Conservation (phyloP, 1,139 yeast genomes). For the Pichia sp. region DNA sequence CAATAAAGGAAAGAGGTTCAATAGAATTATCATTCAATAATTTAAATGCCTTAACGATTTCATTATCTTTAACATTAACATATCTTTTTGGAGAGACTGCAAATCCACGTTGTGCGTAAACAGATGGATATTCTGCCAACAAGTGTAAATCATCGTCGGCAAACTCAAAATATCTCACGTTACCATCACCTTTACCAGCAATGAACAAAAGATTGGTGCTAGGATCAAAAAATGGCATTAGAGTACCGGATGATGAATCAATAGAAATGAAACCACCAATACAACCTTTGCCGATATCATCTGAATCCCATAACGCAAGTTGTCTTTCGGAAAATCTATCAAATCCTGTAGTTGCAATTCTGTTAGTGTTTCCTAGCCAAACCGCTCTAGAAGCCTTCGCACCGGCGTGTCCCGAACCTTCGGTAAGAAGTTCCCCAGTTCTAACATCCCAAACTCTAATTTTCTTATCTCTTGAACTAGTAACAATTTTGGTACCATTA, state of each 20-base stretch:
- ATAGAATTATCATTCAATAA: slow-evolving; percentile 73
- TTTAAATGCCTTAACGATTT: slow-evolving; percentile 72
- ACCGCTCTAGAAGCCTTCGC: slow-evolving; percentile 83
- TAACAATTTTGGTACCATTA: slow-evolving; percentile 79
- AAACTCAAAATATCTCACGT: slow-evolving; percentile 85
- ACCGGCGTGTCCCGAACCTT: slow-evolving; percentile 87
- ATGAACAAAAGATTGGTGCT: slow-evolving; percentile 72
- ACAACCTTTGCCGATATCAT: slow-evolving; percentile 68
- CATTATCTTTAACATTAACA: slow-evolving; percentile 76
- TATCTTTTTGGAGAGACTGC: slow-evolving; percentile 80
- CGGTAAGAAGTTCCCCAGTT: slow-evolving; percentile 61
- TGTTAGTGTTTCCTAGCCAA: slow-evolving; percentile 84
- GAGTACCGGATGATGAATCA: slow-evolving; percentile 88
- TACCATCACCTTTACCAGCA: slow-evolving; percentile 98
- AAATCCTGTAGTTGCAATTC: slow-evolving; percentile 93
- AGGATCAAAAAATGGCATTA: slow-evolving; percentile 84
- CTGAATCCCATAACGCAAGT: slow-evolving; percentile 85
- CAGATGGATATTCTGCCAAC: slow-evolving; percentile 78
- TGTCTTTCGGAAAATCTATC: slow-evolving; percentile 91
- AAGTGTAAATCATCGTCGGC: slow-evolving; percentile 75
- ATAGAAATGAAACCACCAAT: slow-evolving; percentile 79
- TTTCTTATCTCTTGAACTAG: slow-evolving; percentile 88
- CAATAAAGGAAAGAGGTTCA: slow-evolving; percentile 86
- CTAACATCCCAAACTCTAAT: slow-evolving; percentile 89
- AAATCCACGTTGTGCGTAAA: slow-evolving; percentile 93